phyloP scores from a whole-genome alignment of 768 basidiomycete species.

The Boletales sp. region DNA sequence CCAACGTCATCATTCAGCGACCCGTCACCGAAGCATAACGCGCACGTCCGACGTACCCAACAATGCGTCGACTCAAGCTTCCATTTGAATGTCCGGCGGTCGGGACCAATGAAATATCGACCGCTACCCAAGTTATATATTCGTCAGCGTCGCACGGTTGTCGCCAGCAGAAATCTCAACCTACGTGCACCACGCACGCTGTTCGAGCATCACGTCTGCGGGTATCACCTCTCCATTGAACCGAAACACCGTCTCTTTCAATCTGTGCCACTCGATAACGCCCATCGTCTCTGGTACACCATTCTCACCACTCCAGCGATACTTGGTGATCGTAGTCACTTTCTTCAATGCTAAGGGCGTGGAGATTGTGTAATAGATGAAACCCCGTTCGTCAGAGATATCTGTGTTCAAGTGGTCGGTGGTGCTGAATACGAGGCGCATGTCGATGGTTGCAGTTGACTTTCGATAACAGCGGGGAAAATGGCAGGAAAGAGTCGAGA shows the following conservation, averaged over 20 bases:
- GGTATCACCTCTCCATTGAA: slow-evolving; percentile 14
- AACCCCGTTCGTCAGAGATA: slow-evolving; percentile 20
- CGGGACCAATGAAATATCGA: slow-evolving; percentile 31
- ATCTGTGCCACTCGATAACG: slow-evolving; percentile 23
- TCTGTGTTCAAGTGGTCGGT: slow-evolving; percentile 18
- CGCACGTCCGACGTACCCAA: slow-evolving; percentile 16
- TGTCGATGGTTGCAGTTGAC: too few species aligned
- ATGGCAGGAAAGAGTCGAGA: neutral
- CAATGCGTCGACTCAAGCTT: slow-evolving; percentile 21
- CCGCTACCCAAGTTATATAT: slow-evolving; percentile 14
- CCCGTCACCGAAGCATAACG: neutral
- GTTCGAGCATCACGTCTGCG: slow-evolving; percentile 9
- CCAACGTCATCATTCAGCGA: neutral
- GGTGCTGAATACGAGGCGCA: slow-evolving; percentile 19
- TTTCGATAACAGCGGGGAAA: too few species aligned
- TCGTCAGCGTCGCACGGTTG: neutral
- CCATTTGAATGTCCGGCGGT: slow-evolving; percentile 33
- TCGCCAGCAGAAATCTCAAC: neutral
- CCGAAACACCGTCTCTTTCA: slow-evolving; percentile 10
- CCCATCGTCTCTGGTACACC: slow-evolving; percentile 20
- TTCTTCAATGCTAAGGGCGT: slow-evolving; percentile 11
- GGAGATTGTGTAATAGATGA: slow-evolving; percentile 16
- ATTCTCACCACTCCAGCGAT: slow-evolving; percentile 12
- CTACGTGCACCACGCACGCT: slow-evolving; percentile 16
- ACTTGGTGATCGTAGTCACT: slow-evolving; percentile 26